These are phyloP conservation scores for Cercospora sesami DNA, from an alignment of 2,329 filamentous ascomycete genomes.

Conservation along the genomic window DNA sequence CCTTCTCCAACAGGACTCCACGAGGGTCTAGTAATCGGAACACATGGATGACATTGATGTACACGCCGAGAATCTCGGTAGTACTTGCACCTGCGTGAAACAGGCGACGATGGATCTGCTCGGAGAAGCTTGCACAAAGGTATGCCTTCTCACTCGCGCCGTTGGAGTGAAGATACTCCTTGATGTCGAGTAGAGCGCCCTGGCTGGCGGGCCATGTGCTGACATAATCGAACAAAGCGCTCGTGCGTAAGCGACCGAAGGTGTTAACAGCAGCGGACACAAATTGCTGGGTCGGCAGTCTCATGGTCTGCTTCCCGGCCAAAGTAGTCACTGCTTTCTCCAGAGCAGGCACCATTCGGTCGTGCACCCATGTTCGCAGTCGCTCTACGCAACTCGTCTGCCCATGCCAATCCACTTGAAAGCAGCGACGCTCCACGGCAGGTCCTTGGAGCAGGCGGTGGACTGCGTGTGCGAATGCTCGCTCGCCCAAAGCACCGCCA, in stretches of 20 bases:
- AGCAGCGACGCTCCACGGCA: constrained; percentile 59
- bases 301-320: constrained; percentile 27
- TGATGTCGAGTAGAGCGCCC: constrained; percentile 72
- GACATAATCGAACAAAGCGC: constrained; percentile 77
- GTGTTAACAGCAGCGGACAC: constrained; percentile 68
- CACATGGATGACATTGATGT: constrained; percentile 75
- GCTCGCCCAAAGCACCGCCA: constrained; percentile 67
- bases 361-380: constrained; percentile 67
- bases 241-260: constrained; percentile 67
- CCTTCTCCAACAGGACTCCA: constrained; percentile 72
- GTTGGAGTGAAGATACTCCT: constrained; percentile 63
- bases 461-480: constrained; percentile 71
- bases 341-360: constrained; percentile 64
- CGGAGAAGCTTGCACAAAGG: constrained; percentile 68
- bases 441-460: constrained; percentile 65
- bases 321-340: constrained; percentile 50
- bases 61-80: constrained; percentile 71
- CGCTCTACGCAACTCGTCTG: constrained; percentile 59
- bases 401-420: constrained; percentile 59
- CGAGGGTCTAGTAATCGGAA: constrained; percentile 75
- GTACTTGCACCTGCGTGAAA: constrained; percentile 76
- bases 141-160: constrained; percentile 67
- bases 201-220: constrained; percentile 70
- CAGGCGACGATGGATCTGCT: constrained; percentile 64
- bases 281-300: constrained; percentile 56